Evolutionary conservation across 139 green algal genomes (phyloP).

Genomic region (Yamagishiella unicocca): DNA sequence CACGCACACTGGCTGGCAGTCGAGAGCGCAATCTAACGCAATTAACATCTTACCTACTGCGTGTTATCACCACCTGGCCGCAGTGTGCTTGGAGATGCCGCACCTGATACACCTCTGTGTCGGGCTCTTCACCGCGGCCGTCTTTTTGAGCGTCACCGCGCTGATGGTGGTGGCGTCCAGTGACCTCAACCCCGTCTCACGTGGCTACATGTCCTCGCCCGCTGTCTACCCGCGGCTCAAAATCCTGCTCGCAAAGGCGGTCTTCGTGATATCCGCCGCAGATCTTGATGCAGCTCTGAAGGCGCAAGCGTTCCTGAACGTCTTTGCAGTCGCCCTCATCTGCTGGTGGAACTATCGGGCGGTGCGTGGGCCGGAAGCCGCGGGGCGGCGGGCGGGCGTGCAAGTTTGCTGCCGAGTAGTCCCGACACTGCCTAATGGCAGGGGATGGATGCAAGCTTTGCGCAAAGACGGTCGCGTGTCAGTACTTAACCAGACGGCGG

Average conservation of each 20-base stretch:
- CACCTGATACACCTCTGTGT: slow-evolving; percentile 50
- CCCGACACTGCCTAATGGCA: too few species aligned
- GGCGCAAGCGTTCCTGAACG: neutral
- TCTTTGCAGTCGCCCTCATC: neutral
- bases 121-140: neutral
- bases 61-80: too few species aligned
- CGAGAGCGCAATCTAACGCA: too few species aligned
- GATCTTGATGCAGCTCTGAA: neutral
- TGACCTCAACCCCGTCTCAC: slow-evolving; percentile 44
- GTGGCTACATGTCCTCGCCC: slow-evolving; percentile 11
- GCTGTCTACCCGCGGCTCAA: slow-evolving; percentile 21
- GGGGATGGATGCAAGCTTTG: too few species aligned
- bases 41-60: too few species aligned
- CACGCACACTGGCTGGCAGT: too few species aligned
- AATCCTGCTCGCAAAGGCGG: slow-evolving; percentile 34
- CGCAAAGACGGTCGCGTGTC: too few species aligned
- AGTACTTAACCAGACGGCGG: too few species aligned
- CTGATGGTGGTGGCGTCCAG: slow-evolving; percentile 40
- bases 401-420: too few species aligned
- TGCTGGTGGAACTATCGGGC: slow-evolving; percentile 21
- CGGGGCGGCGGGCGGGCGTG: too few species aligned
- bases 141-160: slow-evolving; percentile 36
- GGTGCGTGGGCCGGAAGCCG: too few species aligned
- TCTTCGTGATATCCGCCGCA: slow-evolving; percentile 11
- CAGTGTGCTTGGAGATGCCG: slow-evolving; percentile 58